Conservation (phyloP, 495 filamentous ascomycete genomes). For the Opeltia flavorubescens region DNA sequence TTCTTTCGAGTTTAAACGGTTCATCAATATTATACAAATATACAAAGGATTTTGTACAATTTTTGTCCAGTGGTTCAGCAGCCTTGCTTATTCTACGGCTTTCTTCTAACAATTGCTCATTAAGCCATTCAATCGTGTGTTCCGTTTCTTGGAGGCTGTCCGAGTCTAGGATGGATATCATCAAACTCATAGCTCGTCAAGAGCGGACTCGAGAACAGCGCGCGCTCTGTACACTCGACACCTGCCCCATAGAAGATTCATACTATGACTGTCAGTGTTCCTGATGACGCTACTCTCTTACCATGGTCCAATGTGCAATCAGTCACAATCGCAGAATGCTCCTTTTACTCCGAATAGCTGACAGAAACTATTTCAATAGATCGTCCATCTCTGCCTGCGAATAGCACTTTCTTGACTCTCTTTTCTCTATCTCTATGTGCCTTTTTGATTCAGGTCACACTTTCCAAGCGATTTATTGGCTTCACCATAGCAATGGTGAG, state of each 20-base stretch:
- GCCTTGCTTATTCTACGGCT: no score
- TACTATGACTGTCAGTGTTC: constrained; percentile 33
- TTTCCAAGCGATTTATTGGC: constrained; percentile 45
- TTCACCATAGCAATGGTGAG: constrained; percentile 37
- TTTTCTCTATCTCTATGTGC: constrained; percentile 35
- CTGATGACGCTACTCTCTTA: no score
- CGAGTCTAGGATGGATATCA: neutral
- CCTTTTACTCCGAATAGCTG: constrained; percentile 6
- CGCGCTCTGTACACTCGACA: constrained; percentile 4
- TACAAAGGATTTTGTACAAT: no score
- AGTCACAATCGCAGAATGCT: no score
- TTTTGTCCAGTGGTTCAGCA: no score
- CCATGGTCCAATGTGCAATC: neutral
- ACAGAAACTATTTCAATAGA: constrained; percentile 35
- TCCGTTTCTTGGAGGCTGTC: no score
- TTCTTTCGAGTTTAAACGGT: no score
- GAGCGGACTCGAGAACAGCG: neutral
- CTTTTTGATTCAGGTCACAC: constrained; percentile 29
- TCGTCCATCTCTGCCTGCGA: constrained; percentile 45
- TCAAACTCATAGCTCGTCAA: neutral
- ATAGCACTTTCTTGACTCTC: constrained; percentile 41
- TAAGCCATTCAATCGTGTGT: no score
- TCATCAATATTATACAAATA: no score
- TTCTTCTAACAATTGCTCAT: no score
- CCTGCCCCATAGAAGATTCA: constrained; percentile 1